Evolutionary conservation across 139 green algal genomes (phyloP).

Genomic region (Monoraphidium neglectum): DNA sequence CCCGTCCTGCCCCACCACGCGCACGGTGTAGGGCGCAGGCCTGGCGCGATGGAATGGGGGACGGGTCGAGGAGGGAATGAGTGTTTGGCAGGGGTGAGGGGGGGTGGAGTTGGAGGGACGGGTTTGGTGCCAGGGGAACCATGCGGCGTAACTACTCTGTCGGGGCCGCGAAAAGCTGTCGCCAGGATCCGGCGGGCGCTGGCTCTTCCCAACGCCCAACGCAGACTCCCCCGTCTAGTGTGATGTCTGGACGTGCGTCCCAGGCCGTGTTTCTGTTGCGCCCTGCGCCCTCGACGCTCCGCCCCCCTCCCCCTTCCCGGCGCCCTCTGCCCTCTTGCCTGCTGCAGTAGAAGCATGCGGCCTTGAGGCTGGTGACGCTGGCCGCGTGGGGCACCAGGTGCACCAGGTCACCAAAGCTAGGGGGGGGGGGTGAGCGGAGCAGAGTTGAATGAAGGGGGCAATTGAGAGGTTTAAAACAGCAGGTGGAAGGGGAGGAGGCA

Average conservation of each 20-base stretch:
- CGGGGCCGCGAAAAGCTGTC: neutral
- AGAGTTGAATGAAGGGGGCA: too few species aligned
- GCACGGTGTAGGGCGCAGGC: slow-evolving; percentile 27
- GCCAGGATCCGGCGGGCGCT: neutral
- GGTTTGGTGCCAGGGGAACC: neutral
- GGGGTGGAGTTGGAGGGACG: neutral
- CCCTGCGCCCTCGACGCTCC: neutral
- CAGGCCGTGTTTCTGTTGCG: neutral
- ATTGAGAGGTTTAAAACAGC: too few species aligned
- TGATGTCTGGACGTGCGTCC: neutral
- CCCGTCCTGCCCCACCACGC: slow-evolving; percentile 1
- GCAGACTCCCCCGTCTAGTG: neutral
- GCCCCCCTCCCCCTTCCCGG: too few species aligned
- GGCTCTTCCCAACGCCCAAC: neutral
- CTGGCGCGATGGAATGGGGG: neutral
- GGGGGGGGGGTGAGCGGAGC: neutral
- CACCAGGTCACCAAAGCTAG: slow-evolving; percentile 12
- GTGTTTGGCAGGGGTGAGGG: neutral
- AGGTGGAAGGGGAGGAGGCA: neutral
- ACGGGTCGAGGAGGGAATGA: neutral
- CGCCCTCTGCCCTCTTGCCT: neutral
- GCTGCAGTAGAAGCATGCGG: slow-evolving; percentile 13
- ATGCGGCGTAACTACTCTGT: neutral
- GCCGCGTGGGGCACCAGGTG: slow-evolving; percentile 8
- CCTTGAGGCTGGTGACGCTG: neutral